Evolutionary conservation across 352 stramenopile species (phyloP).

Genomic region (Pythium diclinum): DNA sequence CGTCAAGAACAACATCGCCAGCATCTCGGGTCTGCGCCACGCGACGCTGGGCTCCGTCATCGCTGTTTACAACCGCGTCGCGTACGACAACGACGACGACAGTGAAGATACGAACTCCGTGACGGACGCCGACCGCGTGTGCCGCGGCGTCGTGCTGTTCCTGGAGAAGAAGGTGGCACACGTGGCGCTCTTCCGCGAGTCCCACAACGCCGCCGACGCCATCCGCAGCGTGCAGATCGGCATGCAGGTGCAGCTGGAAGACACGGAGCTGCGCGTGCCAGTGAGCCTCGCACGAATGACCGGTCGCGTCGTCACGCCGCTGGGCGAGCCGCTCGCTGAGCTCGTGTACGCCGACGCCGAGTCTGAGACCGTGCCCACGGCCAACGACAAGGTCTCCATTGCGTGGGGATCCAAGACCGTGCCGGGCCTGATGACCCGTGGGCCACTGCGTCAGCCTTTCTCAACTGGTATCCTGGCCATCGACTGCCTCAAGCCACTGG

Average conservation of each 20-base stretch:
- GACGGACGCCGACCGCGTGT: slow-evolving; percentile 14
- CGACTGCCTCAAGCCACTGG: slow-evolving; percentile 77
- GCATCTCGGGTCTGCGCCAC: slow-evolving; percentile 68
- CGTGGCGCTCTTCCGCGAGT: slow-evolving; percentile 50
- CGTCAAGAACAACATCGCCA: slow-evolving; percentile 69
- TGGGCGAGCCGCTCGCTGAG: slow-evolving; percentile 39
- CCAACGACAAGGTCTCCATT: slow-evolving; percentile 40
- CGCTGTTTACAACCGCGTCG: slow-evolving; percentile 31
- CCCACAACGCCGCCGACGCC: slow-evolving; percentile 24
- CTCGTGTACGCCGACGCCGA: slow-evolving; percentile 10
- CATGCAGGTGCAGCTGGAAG: slow-evolving; percentile 62
- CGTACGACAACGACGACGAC: slow-evolving; percentile 13
- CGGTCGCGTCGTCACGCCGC: slow-evolving; percentile 46
- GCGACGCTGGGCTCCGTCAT: slow-evolving; percentile 73
- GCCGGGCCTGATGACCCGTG: slow-evolving; percentile 58
- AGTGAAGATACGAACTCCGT: neutral
- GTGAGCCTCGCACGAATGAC: slow-evolving; percentile 43
- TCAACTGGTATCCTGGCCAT: slow-evolving; percentile 65
- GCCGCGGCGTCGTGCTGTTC: slow-evolving; percentile 28
- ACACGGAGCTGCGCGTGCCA: slow-evolving; percentile 45
- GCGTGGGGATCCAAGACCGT: slow-evolving; percentile 61
- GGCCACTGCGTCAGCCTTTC: slow-evolving; percentile 47
- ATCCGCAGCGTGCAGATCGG: slow-evolving; percentile 37
- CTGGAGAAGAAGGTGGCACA: slow-evolving; percentile 34
- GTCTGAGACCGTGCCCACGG: neutral